Conservation (phyloP, 805 yeast species). For the Metschnikowia henanensis region DNA sequence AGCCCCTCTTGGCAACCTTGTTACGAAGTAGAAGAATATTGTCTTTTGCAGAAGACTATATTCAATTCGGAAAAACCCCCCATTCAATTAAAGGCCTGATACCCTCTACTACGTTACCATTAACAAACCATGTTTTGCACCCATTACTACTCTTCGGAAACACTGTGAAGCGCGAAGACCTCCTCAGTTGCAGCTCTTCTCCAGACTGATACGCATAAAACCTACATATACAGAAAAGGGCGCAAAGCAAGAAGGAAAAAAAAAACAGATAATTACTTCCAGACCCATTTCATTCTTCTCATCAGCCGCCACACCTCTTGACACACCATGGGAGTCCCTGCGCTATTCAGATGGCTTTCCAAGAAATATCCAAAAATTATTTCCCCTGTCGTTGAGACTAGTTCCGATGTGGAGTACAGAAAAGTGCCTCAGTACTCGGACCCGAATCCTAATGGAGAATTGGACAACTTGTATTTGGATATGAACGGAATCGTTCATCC, state of each 20-base stretch:
- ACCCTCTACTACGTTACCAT: too few relatives aligned
- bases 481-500: constrained; percentile 99
- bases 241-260: constrained; percentile 5
- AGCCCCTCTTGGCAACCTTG: too few relatives aligned
- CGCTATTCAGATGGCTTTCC: constrained; percentile 95
- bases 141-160: too few relatives aligned
- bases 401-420: constrained; percentile 42
- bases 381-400: constrained; percentile 83
- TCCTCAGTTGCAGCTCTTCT: neutral
- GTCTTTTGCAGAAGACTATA: too few relatives aligned
- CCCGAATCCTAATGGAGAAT: constrained; percentile 93
- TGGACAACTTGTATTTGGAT: constrained; percentile 90
- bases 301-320: too few relatives aligned
- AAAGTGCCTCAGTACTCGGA: constrained; percentile 50
- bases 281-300: too few relatives aligned
- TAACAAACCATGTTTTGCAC: too few relatives aligned
- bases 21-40: too few relatives aligned
- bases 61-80: too few relatives aligned
- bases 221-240: constrained; percentile 3
- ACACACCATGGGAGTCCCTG: constrained; percentile 96
- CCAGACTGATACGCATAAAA: constrained; percentile 1
- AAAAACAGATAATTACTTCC: too few relatives aligned
- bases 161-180: too few relatives aligned
- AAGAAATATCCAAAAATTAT: constrained; percentile 91
- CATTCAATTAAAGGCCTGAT: too few relatives aligned